A percentile compares a stretch with the other conserved stretches of the same genome.
Conservation (phyloP, 2,329 filamentous ascomycete species). For the Leptographium galeiforme region DNA sequence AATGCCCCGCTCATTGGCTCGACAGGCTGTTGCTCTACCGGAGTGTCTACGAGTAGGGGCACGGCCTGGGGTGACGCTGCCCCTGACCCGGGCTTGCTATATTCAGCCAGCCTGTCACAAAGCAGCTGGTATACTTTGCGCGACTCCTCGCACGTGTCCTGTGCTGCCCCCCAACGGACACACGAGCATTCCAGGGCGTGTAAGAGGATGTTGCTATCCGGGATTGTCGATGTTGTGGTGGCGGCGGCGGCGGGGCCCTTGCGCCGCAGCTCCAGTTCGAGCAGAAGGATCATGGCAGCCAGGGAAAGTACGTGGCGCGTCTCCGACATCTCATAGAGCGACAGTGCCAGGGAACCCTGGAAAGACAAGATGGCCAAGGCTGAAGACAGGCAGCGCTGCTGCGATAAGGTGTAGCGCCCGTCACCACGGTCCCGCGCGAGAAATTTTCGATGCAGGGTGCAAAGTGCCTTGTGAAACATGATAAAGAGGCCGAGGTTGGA, state of each 20-base stretch:
- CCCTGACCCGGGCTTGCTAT: neutral
- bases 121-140: no score
- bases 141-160: no score
- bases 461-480: neutral
- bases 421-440: neutral
- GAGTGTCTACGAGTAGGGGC: neutral
- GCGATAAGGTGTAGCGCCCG: neutral
- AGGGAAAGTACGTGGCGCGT: neutral
- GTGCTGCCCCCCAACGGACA: no score
- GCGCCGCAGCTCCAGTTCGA: slow-evolving; percentile 1
- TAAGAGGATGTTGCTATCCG: neutral
- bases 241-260: neutral
- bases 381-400: neutral
- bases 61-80: neutral
- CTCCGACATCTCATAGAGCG: neutral
- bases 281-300: neutral
- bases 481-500: neutral
- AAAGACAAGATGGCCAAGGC: neutral
- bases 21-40: neutral
- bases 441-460: neutral
- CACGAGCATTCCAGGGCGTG: neutral
- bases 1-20: neutral
- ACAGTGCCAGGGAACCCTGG: neutral
- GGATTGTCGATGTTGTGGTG: neutral
- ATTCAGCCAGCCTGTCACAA: no score